phyloP scores from a whole-genome alignment of 768 basidiomycete genomes.

The Boletus subparvulus region DNA sequence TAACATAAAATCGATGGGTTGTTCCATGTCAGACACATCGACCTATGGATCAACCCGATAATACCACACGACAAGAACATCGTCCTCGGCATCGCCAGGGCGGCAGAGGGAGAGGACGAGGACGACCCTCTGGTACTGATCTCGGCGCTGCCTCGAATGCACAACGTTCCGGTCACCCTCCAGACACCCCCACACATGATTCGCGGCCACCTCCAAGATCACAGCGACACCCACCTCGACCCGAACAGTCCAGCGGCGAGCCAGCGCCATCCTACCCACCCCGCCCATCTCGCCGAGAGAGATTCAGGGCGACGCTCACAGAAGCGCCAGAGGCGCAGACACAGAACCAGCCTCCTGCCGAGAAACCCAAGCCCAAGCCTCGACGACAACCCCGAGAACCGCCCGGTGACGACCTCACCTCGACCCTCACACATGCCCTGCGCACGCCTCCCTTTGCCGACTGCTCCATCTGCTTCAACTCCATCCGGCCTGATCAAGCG shows the following conservation, averaged over 20 bases:
- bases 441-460: constrained; percentile 72
- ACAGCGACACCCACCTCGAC: constrained; percentile 2
- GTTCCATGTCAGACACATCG: background rate
- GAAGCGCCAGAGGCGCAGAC: constrained; percentile 6
- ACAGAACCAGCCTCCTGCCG: background rate
- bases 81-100: background rate
- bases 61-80: background rate
- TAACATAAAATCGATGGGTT: background rate
- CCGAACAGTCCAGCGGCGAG: background rate
- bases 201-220: background rate
- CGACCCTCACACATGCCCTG: constrained; percentile 63
- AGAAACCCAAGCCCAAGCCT: constrained; percentile 5
- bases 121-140: background rate
- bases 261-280: background rate
- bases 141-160: background rate
- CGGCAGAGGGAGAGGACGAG: constrained; percentile 2
- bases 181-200: background rate
- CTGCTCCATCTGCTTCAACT: constrained; percentile 80
- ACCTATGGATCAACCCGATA: constrained; percentile 12
- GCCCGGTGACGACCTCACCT: constrained; percentile 65
- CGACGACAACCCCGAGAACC: constrained; percentile 13
- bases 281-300: constrained; percentile 32
- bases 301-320: constrained; percentile 39
- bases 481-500: constrained; percentile 73
- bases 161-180: background rate